These are phyloP conservation scores for Fragilariopsis cylindrus DNA, from an alignment of 108 stramenopile species.

Conservation along the genomic window DNA sequence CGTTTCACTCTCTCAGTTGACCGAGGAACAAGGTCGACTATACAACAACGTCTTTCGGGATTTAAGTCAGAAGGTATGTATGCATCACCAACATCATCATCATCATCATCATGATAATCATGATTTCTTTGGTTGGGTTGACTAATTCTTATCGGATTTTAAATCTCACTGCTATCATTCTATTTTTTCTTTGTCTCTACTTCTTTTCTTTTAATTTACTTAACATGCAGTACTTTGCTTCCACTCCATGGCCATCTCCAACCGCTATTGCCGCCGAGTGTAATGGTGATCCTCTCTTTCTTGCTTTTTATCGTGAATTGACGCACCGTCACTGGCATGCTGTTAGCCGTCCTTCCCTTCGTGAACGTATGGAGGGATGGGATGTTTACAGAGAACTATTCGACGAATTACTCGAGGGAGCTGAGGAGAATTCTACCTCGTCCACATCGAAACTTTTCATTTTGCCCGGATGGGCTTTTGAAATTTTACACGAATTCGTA, in stretches of 20 bases:
- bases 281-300: slow-evolving; percentile 81
- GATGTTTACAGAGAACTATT: slow-evolving; percentile 85
- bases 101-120: not conserved
- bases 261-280: slow-evolving; percentile 81
- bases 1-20: slow-evolving; percentile 68
- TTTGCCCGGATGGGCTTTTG: slow-evolving; percentile 95
- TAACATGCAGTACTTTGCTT: slow-evolving; percentile 70
- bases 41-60: slow-evolving; percentile 70
- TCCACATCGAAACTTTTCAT: slow-evolving; percentile 62
- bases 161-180: no score
- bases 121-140: not conserved
- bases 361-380: slow-evolving; percentile 90
- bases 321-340: slow-evolving; percentile 85
- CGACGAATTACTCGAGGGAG: slow-evolving; percentile 73
- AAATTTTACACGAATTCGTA: slow-evolving; percentile 98
- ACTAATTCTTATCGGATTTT: not conserved
- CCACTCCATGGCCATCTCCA: slow-evolving; percentile 82
- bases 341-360: slow-evolving; percentile 70
- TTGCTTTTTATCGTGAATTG: slow-evolving; percentile 85
- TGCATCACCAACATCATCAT: not conserved
- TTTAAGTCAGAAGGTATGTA: slow-evolving; percentile 62
- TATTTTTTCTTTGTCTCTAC: no score
- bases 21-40: slow-evolving; percentile 66
- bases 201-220: not conserved
- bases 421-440: slow-evolving; percentile 40